These are phyloP conservation scores for Leptoxyphium fumago DNA, from an alignment of 2,329 filamentous ascomycete genomes.

Conservation along the genomic window DNA sequence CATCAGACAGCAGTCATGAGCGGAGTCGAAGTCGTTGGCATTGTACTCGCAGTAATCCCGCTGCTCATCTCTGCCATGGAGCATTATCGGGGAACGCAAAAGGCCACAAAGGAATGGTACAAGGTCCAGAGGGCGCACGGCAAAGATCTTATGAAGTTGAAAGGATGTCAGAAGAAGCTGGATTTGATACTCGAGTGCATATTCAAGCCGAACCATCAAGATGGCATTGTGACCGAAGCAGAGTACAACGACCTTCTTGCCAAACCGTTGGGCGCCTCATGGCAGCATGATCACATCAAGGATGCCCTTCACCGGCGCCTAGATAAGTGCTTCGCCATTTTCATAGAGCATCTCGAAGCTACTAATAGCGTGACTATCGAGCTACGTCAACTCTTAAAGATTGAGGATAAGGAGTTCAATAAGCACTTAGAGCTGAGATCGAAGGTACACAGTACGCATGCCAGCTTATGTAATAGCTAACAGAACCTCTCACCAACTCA, in stretches of 20 bases:
- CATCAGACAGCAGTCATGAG: background rate
- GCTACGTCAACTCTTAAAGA: constrained; percentile 9
- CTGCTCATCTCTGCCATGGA: constrained; percentile 16
- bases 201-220: constrained; percentile 13
- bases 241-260: constrained; percentile 10
- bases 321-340: constrained; percentile 11
- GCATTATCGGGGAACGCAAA: constrained; percentile 10
- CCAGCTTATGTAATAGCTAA: too few relatives aligned
- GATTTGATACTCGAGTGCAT: constrained; percentile 13
- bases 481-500: too few relatives aligned
- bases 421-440: background rate
- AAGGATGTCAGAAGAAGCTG: constrained; percentile 13
- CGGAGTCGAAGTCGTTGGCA: constrained; percentile 17
- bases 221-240: constrained; percentile 8
- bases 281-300: constrained; percentile 11
- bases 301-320: constrained; percentile 11
- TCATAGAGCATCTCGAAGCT: constrained; percentile 12
- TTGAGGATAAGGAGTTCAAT: constrained; percentile 9
- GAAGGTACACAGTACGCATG: constrained; percentile 3
- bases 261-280: constrained; percentile 11
- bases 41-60: constrained; percentile 19
- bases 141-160: constrained; percentile 12
- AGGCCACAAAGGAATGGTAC: constrained; percentile 13
- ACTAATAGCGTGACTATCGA: constrained; percentile 11
- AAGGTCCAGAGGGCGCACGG: constrained; percentile 13